Evolutionary conservation across 805 yeast genomes (phyloP).

Genomic region (Schwanniomyces pseudopolymorphus): DNA sequence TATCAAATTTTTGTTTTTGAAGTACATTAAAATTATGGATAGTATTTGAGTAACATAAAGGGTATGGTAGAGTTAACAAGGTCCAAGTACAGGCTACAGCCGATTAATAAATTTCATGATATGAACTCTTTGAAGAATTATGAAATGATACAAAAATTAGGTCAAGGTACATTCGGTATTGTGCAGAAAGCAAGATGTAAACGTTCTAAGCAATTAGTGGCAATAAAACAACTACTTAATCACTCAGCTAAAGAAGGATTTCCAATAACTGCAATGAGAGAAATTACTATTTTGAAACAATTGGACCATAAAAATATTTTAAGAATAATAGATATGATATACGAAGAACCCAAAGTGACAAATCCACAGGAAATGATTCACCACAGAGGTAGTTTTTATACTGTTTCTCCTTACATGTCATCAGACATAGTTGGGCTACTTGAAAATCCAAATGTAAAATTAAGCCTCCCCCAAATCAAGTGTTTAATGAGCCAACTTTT

Average conservation of each 20-base stretch:
- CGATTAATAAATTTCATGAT: slow-evolving; percentile 22
- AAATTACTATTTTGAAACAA: slow-evolving; percentile 75
- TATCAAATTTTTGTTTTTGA: background rate
- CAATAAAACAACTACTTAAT: slow-evolving; percentile 81
- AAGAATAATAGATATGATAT: slow-evolving; percentile 76
- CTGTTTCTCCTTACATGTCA: slow-evolving; percentile 91
- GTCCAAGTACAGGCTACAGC: slow-evolving; percentile 11
- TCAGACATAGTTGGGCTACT: slow-evolving; percentile 88
- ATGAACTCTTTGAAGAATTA: slow-evolving; percentile 34
- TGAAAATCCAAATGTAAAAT: slow-evolving; percentile 67
- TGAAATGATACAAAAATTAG: slow-evolving; percentile 36
- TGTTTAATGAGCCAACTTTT: slow-evolving; percentile 78
- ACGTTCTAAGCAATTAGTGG: slow-evolving; percentile 64
- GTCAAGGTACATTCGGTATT: slow-evolving; percentile 58
- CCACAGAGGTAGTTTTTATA: slow-evolving; percentile 59
- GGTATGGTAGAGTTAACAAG: background rate
- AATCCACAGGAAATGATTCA: slow-evolving; percentile 34
- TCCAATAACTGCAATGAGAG: slow-evolving; percentile 94
- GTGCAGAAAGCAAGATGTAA: slow-evolving; percentile 74
- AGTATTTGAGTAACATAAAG: background rate
- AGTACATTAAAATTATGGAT: background rate
- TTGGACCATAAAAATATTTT: slow-evolving; percentile 71
- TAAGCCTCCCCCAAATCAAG: slow-evolving; percentile 72
- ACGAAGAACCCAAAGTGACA: slow-evolving; percentile 31
- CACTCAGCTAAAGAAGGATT: slow-evolving; percentile 79